Conservation (phyloP, 139 green algal species). For the Spirogloea muscicola region DNA sequence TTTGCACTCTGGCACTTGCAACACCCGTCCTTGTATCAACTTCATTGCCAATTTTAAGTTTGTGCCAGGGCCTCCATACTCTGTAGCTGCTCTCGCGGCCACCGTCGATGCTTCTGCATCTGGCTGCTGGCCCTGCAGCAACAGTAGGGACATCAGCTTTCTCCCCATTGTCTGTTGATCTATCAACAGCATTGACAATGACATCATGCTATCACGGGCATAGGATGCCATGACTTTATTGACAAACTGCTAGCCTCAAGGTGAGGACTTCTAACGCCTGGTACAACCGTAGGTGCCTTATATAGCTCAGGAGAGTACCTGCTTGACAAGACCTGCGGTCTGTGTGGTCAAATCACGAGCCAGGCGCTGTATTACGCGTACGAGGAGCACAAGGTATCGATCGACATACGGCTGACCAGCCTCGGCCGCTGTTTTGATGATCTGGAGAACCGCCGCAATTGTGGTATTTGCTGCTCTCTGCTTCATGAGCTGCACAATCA, state of each 20-base stretch:
- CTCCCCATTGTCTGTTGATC: neutral
- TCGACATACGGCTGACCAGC: conserved; percentile 5
- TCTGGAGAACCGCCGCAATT: conserved; percentile 23
- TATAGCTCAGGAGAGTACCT: neutral
- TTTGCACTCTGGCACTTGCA: conserved; percentile 26
- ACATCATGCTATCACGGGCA: no score
- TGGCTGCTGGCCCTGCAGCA: neutral
- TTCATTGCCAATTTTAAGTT: conserved; percentile 37
- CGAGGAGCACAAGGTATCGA: neutral
- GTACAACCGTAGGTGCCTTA: neutral
- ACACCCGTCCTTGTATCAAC: conserved; percentile 29
- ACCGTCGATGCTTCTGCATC: neutral
- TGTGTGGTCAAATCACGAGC: neutral
- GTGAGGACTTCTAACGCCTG: neutral
- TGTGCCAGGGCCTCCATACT: neutral
- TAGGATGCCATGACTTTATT: neutral
- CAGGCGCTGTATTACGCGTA: conserved; percentile 9
- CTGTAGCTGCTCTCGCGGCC: neutral
- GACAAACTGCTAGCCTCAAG: neutral
- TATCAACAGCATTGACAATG: neutral
- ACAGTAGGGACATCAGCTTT: neutral
- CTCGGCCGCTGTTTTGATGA: conserved; percentile 10
- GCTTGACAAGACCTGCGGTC: neutral
- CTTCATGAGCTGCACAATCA: neutral
- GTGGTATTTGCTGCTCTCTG: conserved; percentile 11